phyloP scores from a whole-genome alignment of 1,284 basidiomycete genomes.

The Dichomitus squalens region DNA sequence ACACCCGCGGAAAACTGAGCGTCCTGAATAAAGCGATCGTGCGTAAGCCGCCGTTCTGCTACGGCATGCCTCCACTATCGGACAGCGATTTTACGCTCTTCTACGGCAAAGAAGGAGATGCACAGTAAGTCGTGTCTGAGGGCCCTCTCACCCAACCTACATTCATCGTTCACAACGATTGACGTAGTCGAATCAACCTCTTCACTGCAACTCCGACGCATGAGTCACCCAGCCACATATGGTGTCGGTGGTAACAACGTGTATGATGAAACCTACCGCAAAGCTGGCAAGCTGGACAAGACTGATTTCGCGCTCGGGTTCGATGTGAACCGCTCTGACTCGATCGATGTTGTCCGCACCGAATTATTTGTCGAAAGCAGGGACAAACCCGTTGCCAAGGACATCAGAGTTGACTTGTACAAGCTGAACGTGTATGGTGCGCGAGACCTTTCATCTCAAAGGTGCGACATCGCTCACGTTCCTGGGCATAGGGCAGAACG shows the following conservation, averaged over 20 bases:
- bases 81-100: slow-evolving; percentile 12
- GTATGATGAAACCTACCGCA: slow-evolving; percentile 26
- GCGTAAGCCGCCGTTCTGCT: slow-evolving; percentile 16
- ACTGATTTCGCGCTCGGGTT: slow-evolving; percentile 12
- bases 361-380: background rate
- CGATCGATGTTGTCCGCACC: background rate
- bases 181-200: slow-evolving; percentile 8
- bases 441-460: background rate
- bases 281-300: slow-evolving; percentile 26
- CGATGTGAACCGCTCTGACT: slow-evolving; percentile 2
- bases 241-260: slow-evolving; percentile 23
- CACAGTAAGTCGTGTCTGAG: slow-evolving; percentile 1
- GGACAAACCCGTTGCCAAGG: background rate
- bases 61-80: slow-evolving; percentile 11
- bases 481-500: slow-evolving; percentile 32
- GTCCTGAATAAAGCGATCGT: too few relatives aligned
- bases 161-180: background rate
- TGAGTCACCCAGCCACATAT: too few relatives aligned
- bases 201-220: too few relatives aligned
- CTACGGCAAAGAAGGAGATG: slow-evolving; percentile 16
- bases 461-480: background rate
- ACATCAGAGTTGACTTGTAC: slow-evolving; percentile 32
- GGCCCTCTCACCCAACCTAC: too few relatives aligned
- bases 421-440: slow-evolving; percentile 30
- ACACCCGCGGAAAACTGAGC: too few relatives aligned